phyloP scores from a whole-genome alignment of 2,329 filamentous ascomycete genomes.

The Podosphaera aphanis region DNA sequence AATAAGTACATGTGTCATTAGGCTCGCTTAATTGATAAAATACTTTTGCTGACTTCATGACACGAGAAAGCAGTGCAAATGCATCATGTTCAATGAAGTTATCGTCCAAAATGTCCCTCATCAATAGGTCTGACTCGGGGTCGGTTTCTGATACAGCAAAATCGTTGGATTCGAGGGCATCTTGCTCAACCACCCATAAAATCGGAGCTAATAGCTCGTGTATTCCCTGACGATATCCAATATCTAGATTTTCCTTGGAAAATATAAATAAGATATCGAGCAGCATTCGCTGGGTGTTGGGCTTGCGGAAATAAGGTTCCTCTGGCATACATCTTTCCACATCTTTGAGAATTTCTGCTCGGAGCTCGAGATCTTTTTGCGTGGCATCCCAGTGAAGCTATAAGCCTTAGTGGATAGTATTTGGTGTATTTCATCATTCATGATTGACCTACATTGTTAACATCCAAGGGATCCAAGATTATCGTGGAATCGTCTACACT shows the following conservation, averaged over 20 bases:
- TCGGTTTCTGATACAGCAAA: constrained; percentile 16
- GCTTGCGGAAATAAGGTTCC: constrained; percentile 68
- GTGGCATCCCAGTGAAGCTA: constrained; percentile 85
- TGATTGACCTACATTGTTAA: constrained; percentile 36
- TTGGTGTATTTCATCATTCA: neutral
- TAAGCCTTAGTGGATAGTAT: constrained; percentile 20
- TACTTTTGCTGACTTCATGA: constrained; percentile 70
- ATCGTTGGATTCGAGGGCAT: constrained; percentile 38
- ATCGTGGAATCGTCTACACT: constrained; percentile 62
- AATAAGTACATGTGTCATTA: constrained; percentile 15
- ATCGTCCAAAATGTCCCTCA: constrained; percentile 46
- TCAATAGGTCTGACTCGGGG: constrained; percentile 6
- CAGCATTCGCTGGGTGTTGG: constrained; percentile 55
- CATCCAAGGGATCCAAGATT: constrained; percentile 60
- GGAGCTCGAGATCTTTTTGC: constrained; percentile 59
- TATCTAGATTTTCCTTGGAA: constrained; percentile 70
- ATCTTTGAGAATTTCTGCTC: constrained; percentile 81
- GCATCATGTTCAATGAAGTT: constrained; percentile 72
- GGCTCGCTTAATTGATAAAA: constrained; percentile 48
- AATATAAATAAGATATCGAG: constrained; percentile 83
- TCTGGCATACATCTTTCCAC: constrained; percentile 79
- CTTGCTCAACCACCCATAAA: constrained; percentile 59
- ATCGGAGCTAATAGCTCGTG: constrained; percentile 85
- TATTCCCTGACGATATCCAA: constrained; percentile 94
- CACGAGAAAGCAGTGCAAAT: constrained; percentile 58